phyloP scores from a whole-genome alignment of 352 stramenopile species.

The Albugo laibachii region DNA sequence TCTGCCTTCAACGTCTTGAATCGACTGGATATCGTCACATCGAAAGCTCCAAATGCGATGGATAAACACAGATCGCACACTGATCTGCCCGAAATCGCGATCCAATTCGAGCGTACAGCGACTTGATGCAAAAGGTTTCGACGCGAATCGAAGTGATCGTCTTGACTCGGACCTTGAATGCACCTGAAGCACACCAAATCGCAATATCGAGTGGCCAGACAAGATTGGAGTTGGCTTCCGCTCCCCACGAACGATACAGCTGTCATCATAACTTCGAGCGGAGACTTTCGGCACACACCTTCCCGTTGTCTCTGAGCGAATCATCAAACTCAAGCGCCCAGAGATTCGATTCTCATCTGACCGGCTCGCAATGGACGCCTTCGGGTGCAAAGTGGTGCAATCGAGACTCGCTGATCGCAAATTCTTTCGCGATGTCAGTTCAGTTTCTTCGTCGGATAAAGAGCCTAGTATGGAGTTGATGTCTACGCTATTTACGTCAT shows the following conservation, averaged over 20 bases:
- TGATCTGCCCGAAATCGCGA: conserved; percentile 41
- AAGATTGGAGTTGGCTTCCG: neutral
- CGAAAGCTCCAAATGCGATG: conserved; percentile 64
- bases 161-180: no score
- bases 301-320: neutral
- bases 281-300: neutral
- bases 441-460: no score
- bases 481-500: no score
- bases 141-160: conserved; percentile 17
- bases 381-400: conserved; percentile 23
- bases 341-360: neutral
- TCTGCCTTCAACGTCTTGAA: conserved; percentile 2
- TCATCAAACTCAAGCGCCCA: no score
- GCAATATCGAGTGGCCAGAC: no score
- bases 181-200: no score
- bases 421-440: conserved; percentile 15
- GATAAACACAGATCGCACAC: conserved; percentile 68
- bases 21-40: conserved; percentile 35
- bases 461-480: no score
- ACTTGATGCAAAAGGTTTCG: conserved; percentile 26
- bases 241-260: neutral
- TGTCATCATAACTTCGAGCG: neutral
- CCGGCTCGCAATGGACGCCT: conserved; percentile 3
- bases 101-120: conserved; percentile 63
- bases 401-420: conserved; percentile 54